Conservation (phyloP, 2,329 filamentous ascomycete genomes). For the Fusarium devonianum region DNA sequence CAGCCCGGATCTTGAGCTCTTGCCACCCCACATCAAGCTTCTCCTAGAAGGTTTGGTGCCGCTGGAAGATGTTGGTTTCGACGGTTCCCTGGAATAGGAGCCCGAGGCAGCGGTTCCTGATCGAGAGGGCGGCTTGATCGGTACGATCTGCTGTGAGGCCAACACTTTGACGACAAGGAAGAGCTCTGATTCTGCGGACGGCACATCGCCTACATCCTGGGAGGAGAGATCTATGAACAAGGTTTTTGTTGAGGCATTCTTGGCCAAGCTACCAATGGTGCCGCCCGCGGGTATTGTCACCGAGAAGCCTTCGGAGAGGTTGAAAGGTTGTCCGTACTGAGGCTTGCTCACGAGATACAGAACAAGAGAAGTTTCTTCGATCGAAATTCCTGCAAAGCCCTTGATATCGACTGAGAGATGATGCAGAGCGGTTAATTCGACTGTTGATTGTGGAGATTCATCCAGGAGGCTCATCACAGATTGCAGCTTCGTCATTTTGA, state of each 20-base stretch:
- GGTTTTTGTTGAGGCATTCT: slow-evolving; percentile 76
- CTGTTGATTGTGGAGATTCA: slow-evolving; percentile 72
- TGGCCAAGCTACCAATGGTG: slow-evolving; percentile 69
- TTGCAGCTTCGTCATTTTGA: slow-evolving; percentile 89
- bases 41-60: slow-evolving; percentile 64
- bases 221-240: slow-evolving; percentile 87
- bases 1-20: slow-evolving; percentile 61
- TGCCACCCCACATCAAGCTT: slow-evolving; percentile 75
- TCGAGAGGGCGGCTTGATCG: slow-evolving; percentile 58
- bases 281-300: slow-evolving; percentile 80
- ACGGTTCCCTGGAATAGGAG: slow-evolving; percentile 52
- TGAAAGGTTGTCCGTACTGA: slow-evolving; percentile 66
- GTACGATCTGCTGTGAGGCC: slow-evolving; percentile 59
- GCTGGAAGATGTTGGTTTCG: slow-evolving; percentile 57
- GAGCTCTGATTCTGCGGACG: slow-evolving; percentile 72
- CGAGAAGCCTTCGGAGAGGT: slow-evolving; percentile 83
- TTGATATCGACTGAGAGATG: slow-evolving; percentile 86
- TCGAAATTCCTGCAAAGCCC: slow-evolving; percentile 77
- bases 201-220: slow-evolving; percentile 71
- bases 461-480: slow-evolving; percentile 95
- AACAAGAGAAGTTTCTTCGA: slow-evolving; percentile 77
- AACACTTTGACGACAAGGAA: slow-evolving; percentile 86
- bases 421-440: slow-evolving; percentile 76
- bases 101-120: slow-evolving; percentile 56
- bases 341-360: slow-evolving; percentile 80